Percentiles rank a stretch among this genome's conserved stretches.
phyloP scores from a whole-genome alignment of 192 early-diverging fungal genomes.

The Mortierella antarctica region DNA sequence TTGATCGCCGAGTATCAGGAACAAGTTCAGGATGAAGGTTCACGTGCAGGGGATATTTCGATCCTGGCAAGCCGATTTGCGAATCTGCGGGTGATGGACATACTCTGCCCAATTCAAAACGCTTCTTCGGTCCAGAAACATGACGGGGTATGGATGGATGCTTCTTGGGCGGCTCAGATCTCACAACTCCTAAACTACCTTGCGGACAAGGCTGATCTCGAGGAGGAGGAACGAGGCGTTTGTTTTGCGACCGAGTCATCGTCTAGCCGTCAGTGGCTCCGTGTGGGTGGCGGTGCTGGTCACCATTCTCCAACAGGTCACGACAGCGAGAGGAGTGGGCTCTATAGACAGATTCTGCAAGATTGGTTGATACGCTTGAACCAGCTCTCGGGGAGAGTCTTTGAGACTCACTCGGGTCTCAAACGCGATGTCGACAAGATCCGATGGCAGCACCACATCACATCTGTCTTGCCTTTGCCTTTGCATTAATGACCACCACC shows the following conservation, averaged over 20 bases:
- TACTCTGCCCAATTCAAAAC: slow-evolving; percentile 4
- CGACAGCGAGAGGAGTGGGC: background rate
- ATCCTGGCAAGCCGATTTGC: slow-evolving; percentile 34
- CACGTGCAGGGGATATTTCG: slow-evolving; percentile 14
- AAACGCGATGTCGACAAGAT: slow-evolving; percentile 50
- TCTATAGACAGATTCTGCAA: slow-evolving; percentile 17
- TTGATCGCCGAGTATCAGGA: no score
- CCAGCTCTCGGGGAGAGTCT: slow-evolving; percentile 13
- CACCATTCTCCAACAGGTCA: background rate
- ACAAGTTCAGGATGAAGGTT: no score
- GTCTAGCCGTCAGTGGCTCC: background rate
- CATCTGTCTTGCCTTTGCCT: background rate
- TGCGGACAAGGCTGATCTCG: slow-evolving; percentile 25
- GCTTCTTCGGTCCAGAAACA: background rate
- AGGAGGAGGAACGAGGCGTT: background rate
- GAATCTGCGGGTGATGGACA: slow-evolving; percentile 40
- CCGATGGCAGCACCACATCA: slow-evolving; percentile 26
- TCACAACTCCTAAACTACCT: slow-evolving; percentile 13
- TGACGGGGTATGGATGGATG: slow-evolving; percentile 5
- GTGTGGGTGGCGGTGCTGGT: background rate
- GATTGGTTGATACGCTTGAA: slow-evolving; percentile 32
- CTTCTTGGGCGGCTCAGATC: slow-evolving; percentile 25
- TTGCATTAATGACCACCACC: no score
- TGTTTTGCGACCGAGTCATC: background rate
- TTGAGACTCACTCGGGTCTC: slow-evolving; percentile 12